Percentiles rank a stretch among this genome's conserved stretches.
These are phyloP conservation scores for Amanita thiersii DNA, from an alignment of 768 basidiomycete species.

Conservation along the genomic window DNA sequence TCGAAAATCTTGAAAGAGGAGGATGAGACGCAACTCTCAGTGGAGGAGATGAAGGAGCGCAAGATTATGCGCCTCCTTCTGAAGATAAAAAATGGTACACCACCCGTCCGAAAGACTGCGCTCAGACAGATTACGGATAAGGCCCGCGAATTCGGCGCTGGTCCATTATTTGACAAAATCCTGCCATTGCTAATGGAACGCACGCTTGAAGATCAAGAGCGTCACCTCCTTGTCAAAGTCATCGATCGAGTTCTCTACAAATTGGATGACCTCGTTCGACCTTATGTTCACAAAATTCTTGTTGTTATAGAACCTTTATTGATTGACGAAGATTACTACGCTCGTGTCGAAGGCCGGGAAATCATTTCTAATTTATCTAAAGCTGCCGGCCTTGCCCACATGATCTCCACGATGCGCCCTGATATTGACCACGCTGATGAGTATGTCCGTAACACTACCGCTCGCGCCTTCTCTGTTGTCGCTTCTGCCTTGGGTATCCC, in stretches of 20 bases:
- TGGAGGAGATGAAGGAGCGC: slow-evolving; percentile 99
- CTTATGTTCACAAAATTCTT: slow-evolving; percentile 98
- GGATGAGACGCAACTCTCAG: slow-evolving; percentile 85
- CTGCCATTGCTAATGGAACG: slow-evolving; percentile 97
- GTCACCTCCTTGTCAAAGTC: slow-evolving; percentile 96
- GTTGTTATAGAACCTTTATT: slow-evolving; percentile 98
- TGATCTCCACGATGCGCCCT: slow-evolving; percentile 99
- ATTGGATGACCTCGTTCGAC: slow-evolving; percentile 95
- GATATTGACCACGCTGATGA: slow-evolving; percentile 99
- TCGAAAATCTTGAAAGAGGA: slow-evolving; percentile 94
- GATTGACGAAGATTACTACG: slow-evolving; percentile 97
- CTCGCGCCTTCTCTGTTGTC: slow-evolving; percentile 97
- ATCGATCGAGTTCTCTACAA: slow-evolving; percentile 99
- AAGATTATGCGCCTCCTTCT: slow-evolving; percentile 97
- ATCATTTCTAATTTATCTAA: slow-evolving; percentile 99
- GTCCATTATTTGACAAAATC: slow-evolving; percentile 98
- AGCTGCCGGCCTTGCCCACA: slow-evolving; percentile 97
- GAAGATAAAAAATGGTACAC: slow-evolving; percentile 99
- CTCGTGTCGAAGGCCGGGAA: slow-evolving; percentile 96
- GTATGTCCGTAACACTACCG: slow-evolving; percentile 98
- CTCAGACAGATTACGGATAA: slow-evolving; percentile 98
- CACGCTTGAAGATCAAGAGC: slow-evolving; percentile 96
- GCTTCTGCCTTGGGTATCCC: slow-evolving; percentile 98
- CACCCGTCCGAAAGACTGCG: slow-evolving; percentile 95
- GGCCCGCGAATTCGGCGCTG: slow-evolving; percentile 96